Evolutionary conservation across 108 stramenopile species (phyloP).

Genomic region (Nitzschia sp.): DNA sequence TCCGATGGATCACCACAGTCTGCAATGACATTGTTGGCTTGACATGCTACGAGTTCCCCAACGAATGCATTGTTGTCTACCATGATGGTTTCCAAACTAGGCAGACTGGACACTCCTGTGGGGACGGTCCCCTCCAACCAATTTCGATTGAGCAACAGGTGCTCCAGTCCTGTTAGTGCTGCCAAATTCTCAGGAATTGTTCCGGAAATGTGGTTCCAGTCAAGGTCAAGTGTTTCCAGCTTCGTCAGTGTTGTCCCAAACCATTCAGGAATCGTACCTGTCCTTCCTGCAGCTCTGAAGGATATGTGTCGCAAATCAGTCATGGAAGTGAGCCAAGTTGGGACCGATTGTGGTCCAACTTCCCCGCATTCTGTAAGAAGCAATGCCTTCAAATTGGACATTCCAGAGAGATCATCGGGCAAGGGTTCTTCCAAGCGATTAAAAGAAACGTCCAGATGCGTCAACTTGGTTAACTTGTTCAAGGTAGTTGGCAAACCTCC

Average conservation of each 20-base stretch:
- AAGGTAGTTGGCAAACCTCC: conserved; percentile 24
- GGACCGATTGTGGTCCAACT: conserved; percentile 22
- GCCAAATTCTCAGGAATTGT: conserved; percentile 41
- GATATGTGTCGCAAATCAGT: conserved; percentile 33
- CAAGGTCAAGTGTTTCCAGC: conserved; percentile 27
- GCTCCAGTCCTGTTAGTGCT: conserved; percentile 27
- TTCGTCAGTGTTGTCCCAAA: conserved; percentile 17
- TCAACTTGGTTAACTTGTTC: conserved; percentile 17
- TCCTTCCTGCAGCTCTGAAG: conserved; percentile 20
- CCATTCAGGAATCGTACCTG: conserved; percentile 34
- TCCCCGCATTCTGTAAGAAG: conserved; percentile 23
- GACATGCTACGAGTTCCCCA: conserved; percentile 23
- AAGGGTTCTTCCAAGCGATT: conserved; percentile 28
- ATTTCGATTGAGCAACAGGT: conserved; percentile 48
- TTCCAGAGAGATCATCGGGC: conserved; percentile 1
- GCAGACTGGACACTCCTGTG: conserved; percentile 34
- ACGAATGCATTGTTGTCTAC: conserved; percentile 57
- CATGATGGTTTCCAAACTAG: conserved; percentile 56
- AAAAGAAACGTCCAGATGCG: conserved; percentile 37
- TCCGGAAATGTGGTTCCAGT: conserved; percentile 35
- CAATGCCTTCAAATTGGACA: conserved; percentile 27
- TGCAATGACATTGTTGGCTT: conserved; percentile 12
- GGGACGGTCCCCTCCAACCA: conserved; percentile 55
- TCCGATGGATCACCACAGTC: conserved; percentile 22
- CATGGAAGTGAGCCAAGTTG: conserved; percentile 24